Conservation (phyloP, 2,329 filamentous ascomycete genomes). For the Diaporthe australafricana region DNA sequence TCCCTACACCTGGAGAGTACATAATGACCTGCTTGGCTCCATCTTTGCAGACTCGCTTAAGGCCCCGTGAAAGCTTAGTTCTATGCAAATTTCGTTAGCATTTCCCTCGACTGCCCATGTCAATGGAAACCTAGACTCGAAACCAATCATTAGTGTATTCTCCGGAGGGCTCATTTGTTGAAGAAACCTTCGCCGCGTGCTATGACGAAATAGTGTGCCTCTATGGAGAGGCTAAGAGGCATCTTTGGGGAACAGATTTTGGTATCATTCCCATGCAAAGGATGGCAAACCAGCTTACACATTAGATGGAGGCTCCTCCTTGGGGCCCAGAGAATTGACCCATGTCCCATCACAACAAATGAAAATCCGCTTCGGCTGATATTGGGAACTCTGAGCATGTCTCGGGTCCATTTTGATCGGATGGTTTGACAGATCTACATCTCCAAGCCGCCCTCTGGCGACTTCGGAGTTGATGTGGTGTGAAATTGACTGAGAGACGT, state of each 20-base stretch:
- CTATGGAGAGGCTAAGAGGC: not conserved
- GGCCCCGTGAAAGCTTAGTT: slow-evolving; percentile 44
- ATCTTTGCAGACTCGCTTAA: slow-evolving; percentile 42
- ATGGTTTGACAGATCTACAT: not conserved
- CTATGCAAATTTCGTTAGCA: not conserved
- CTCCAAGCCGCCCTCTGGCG: not conserved
- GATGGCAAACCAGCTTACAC: slow-evolving; percentile 34
- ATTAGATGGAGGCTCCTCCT: slow-evolving; percentile 44
- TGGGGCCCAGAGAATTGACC: slow-evolving; percentile 45
- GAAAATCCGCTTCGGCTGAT: slow-evolving; percentile 43
- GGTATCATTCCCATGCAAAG: not conserved
- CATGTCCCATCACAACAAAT: slow-evolving; percentile 50
- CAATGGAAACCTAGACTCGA: not conserved
- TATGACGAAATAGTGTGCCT: not conserved
- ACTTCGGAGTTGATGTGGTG: not conserved
- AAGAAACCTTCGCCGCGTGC: not conserved
- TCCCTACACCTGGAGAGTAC: slow-evolving; percentile 49
- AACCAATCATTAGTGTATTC: not conserved
- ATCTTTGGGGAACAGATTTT: not conserved
- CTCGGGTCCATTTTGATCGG: slow-evolving; percentile 15
- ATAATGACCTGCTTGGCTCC: slow-evolving; percentile 46
- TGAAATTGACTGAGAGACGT: not conserved
- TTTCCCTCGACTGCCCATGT: no score
- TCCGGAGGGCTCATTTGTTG: not conserved
- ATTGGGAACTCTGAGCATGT: not conserved